These are phyloP conservation scores for Fagus sylvatica DNA, from an alignment of 306 rosid genomes.

Conservation along the genomic window DNA sequence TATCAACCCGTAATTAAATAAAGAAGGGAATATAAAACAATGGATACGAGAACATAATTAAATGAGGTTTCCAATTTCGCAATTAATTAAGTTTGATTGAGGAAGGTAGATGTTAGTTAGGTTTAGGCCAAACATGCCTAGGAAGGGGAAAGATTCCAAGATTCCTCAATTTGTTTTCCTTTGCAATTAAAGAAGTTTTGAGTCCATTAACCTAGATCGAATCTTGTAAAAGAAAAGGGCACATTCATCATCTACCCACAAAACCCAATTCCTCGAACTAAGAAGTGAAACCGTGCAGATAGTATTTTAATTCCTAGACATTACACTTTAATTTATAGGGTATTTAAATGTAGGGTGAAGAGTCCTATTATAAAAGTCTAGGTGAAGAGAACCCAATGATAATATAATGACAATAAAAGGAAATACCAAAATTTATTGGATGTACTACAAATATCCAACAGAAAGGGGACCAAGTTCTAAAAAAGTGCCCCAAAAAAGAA, in stretches of 20 bases:
- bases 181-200: not conserved
- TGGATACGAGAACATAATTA: too few species aligned
- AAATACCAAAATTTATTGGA: constrained; percentile 16
- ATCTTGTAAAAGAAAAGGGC: not conserved
- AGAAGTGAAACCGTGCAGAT: not conserved
- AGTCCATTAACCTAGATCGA: not conserved
- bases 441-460: constrained; percentile 33
- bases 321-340: not conserved
- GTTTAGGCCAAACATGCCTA: constrained; percentile 10
- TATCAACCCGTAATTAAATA: too few species aligned
- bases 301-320: not conserved
- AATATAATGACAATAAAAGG: not conserved
- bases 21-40: too few species aligned
- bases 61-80: too few species aligned
- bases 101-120: constrained; percentile 30
- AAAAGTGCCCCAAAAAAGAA: constrained; percentile 1
- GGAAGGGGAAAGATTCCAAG: constrained; percentile 34
- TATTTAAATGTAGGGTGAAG: not conserved
- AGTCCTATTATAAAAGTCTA: constrained; percentile 11
- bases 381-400: constrained; percentile 35
- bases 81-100: too few species aligned
- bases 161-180: not conserved
- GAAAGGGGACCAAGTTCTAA: constrained; percentile 36
- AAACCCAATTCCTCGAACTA: constrained; percentile 16
- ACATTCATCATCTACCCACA: constrained; percentile 13